Evolutionary conservation across 2,329 filamentous ascomycete genomes (phyloP).

Genomic region (Aspergillus sp.): DNA sequence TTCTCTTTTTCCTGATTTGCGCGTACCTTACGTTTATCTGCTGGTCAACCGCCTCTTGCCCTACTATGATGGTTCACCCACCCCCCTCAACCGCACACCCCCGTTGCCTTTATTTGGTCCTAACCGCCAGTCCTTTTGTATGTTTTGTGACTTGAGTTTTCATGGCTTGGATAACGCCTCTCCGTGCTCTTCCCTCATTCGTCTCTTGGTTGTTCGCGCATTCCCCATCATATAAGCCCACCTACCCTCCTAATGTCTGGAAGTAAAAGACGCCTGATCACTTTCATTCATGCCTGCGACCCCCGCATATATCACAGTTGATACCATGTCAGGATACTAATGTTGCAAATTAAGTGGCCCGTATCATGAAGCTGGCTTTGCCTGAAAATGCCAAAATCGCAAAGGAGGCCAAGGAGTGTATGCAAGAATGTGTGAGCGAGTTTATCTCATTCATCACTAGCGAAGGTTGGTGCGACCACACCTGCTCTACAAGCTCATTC

Average conservation of each 20-base stretch:
- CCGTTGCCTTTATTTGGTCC: conserved; percentile 4
- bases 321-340: conserved; percentile 22
- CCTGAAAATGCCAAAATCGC: conserved; percentile 99
- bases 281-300: neutral
- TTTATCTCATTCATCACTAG: conserved; percentile 99
- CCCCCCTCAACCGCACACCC: conserved; percentile 30
- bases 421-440: conserved; percentile 99
- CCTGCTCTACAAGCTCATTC: neutral
- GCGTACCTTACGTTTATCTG: conserved; percentile 46
- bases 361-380: conserved; percentile 97
- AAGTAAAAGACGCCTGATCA: neutral
- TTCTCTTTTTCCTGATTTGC: conserved; percentile 53
- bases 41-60: conserved; percentile 32
- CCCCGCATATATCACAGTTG: neutral
- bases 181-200: conserved; percentile 8
- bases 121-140: neutral
- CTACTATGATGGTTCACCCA: conserved; percentile 33
- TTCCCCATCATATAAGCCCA: neutral
- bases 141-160: neutral
- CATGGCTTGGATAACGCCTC: neutral
- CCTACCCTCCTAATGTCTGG: neutral
- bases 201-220: neutral
- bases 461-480: conserved; percentile 69
- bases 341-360: conserved; percentile 83
- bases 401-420: conserved; percentile 98